Evolutionary conservation across 192 early-diverging fungal genomes (phyloP).

Genomic region (Gamsiella multidivaricata): DNA sequence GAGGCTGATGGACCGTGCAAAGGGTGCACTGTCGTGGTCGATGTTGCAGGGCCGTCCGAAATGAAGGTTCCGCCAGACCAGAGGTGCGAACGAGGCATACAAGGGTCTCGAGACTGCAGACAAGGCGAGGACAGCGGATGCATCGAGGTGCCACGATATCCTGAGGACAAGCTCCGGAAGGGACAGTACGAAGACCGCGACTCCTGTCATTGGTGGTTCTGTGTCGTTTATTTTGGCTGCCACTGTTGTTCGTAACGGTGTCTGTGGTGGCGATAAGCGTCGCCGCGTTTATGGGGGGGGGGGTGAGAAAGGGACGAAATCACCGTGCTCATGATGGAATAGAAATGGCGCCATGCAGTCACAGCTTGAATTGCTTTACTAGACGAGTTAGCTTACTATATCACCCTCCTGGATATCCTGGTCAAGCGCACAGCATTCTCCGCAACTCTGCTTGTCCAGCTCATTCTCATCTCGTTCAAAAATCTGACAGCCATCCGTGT

Average conservation of each 20-base stretch:
- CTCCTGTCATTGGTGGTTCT: background rate
- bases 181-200: background rate
- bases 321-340: no score
- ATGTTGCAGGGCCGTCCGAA: background rate
- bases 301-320: no score
- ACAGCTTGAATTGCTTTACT: no score
- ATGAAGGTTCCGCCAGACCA: conserved; percentile 31
- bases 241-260: no score
- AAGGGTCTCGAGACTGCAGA: conserved; percentile 3
- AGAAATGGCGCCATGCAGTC: no score
- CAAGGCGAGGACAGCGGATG: conserved; percentile 8
- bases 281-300: no score
- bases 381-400: no score
- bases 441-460: background rate
- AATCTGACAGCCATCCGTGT: background rate
- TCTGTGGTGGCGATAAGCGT: no score
- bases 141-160: conserved; percentile 14
- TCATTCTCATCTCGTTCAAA: background rate
- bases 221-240: no score
- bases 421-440: background rate
- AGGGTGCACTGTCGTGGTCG: background rate
- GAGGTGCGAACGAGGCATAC: conserved; percentile 12
- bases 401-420: no score
- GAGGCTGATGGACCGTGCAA: background rate
- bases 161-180: conserved; percentile 17